Percentiles rank a stretch among this genome's conserved stretches.
These are phyloP conservation scores for Phyllosticta citrichinensis DNA, from an alignment of 2,329 filamentous ascomycete species.

Conservation along the genomic window DNA sequence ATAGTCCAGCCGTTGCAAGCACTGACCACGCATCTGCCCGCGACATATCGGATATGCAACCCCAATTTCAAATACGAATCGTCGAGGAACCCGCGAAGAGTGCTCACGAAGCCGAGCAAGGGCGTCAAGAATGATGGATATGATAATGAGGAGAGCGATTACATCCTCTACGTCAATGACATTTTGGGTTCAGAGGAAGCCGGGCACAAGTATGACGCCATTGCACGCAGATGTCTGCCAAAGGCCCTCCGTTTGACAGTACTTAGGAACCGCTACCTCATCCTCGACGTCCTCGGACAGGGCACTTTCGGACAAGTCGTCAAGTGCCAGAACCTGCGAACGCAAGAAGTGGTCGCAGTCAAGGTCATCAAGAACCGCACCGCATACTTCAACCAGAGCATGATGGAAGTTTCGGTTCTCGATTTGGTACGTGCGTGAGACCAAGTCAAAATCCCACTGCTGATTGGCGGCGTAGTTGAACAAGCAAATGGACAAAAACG, in stretches of 20 bases:
- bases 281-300: constrained; percentile 91
- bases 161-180: constrained; percentile 98
- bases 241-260: constrained; percentile 14
- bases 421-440: constrained; percentile 59
- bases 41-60: constrained; percentile 97
- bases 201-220: constrained; percentile 72
- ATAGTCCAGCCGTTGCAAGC: constrained; percentile 80
- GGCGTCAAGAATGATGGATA: constrained; percentile 97
- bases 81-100: constrained; percentile 86
- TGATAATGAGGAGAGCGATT: constrained; percentile 98
- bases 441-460: constrained; percentile 14
- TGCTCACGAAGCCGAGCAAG: constrained; percentile 97
- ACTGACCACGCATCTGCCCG: constrained; percentile 81
- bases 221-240: neutral
- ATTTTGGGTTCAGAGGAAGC: constrained; percentile 96
- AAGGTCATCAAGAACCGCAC: constrained; percentile 99
- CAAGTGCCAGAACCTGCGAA: constrained; percentile 97
- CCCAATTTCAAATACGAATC: constrained; percentile 98
- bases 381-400: constrained; percentile 98
- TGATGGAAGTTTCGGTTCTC: constrained; percentile 99
- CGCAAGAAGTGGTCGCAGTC: constrained; percentile 94
- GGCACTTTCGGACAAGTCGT: constrained; percentile 98
- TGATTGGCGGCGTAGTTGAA: constrained; percentile 58
- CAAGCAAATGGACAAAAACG: constrained; percentile 97
- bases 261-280: constrained; percentile 80